Evolutionary conservation across 768 basidiomycete genomes (phyloP), one percentile per base, ranked within the genome.

Genomic region (Stropharia rugosoannulata): DNA sequence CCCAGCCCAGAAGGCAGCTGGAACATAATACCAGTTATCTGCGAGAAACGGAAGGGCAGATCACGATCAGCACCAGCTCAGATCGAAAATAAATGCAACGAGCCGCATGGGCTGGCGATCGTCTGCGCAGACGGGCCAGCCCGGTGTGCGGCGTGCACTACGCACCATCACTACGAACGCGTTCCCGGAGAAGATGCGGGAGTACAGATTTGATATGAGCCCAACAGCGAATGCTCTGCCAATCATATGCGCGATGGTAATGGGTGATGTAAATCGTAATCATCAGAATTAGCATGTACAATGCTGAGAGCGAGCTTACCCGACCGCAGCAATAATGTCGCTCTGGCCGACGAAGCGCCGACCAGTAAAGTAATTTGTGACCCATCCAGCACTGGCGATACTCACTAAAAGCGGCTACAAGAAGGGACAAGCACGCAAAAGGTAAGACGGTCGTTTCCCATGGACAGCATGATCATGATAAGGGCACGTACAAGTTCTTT

Each of bases 1-100:
- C 86, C 84, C 10, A 94, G 79, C 38, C 91, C 92, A 7, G 88
- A 89, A 0, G 91, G 92, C 1, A 94, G 79, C 71, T 94, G 93
- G 73, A 93, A 89, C 13, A 93, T 76, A 46, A 94, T 89, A 19
- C 88, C 90, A 0, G 87, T 89, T 59, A 90, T 86, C 74, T 77
- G 22, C 16, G 9, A 11, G 53, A 73, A 48, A 35, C 39, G 8
- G 6, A 36, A 15, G 10, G n/a, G 29, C 29, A 32, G 7, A 10
- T 32, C 29, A 32, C 29, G 29, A 32, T 32, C 29, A 32, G 29
- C 29, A 32, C 9, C 29, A 7, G 29, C 29, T 32, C 29, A 32
- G 29, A 32, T 32, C 29, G 7, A 32, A 32, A 32, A 32, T 32
- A 10, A 32, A 32, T 32, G 29, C 29, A 22, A 32, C 29, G 29